Evolutionary conservation across 1,284 basidiomycete species (phyloP).

Genomic region (Malassezia brasiliensis): DNA sequence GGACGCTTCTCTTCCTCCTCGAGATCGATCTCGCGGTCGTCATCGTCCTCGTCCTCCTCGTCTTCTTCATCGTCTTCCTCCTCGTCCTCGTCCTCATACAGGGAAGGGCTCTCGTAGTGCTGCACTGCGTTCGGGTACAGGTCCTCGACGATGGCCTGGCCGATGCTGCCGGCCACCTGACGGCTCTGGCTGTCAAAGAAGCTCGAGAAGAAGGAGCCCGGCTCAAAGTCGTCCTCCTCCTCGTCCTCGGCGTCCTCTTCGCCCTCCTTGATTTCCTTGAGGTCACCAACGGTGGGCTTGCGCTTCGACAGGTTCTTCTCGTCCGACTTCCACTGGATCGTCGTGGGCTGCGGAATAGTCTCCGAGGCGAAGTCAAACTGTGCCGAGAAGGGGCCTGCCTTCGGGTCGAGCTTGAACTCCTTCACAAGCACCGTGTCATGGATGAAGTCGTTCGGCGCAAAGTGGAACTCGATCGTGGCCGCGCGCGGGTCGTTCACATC

Average conservation of each 20-base stretch:
- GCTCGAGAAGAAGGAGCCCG: constrained; percentile 78
- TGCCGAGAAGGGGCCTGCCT: constrained; percentile 27
- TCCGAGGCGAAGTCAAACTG: constrained; percentile 42
- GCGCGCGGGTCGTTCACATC: constrained; percentile 36
- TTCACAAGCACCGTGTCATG: constrained; percentile 34
- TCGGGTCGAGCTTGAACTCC: constrained; percentile 32
- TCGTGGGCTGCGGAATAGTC: constrained; percentile 44
- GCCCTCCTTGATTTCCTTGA: constrained; percentile 17
- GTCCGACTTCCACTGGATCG: constrained; percentile 72
- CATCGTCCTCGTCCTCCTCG: constrained; percentile 40
- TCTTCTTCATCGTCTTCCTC: constrained; percentile 32
- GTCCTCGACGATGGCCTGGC: constrained; percentile 38
- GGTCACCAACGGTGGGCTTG: constrained; percentile 57
- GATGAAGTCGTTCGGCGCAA: constrained; percentile 40
- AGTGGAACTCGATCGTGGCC: constrained; percentile 35
- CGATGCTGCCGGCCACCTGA: constrained; percentile 36
- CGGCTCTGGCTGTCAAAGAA: constrained; percentile 55
- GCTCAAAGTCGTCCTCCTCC: constrained; percentile 54
- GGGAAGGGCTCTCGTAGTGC: constrained; percentile 24
- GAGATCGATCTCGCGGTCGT: constrained; percentile 39
- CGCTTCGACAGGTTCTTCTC: constrained; percentile 65
- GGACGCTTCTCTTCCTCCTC: constrained; percentile 38
- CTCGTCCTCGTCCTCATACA: constrained; percentile 25
- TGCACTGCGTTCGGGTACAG: constrained; percentile 41
- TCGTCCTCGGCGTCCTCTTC: constrained; percentile 34